Base-by-base conservation (phyloP, 1,284 basidiomycete genomes). In the Tilletia caries region DNA sequence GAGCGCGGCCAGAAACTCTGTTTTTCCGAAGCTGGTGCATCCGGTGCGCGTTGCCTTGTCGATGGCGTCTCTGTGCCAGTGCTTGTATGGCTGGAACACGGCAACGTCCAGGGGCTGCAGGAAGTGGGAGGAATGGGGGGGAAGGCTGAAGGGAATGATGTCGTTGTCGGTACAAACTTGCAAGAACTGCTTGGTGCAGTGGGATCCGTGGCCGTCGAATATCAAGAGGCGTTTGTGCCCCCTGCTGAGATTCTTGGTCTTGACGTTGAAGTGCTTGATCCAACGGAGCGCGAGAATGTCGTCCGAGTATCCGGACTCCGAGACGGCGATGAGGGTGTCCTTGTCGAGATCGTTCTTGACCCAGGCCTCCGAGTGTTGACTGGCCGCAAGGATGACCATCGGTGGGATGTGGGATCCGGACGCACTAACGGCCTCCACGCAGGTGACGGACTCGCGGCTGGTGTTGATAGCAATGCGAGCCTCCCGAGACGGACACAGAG, bases 181-280 rank as follows among this genome's bases (percentile, higher is more conserved):
- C 4, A 86, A 75, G 68, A 86, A 75, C 3, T 80, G 76, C 0
- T 66, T 37, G 3, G 80, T 82, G 70, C 83, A 83, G 70, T 86
- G 85, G 0, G 85, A 86, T 64, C 76, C 82, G 70, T 86, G 85
- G 0, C 85, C 84, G 76, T 86, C 84, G 27, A 86, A 68, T 6
- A 85, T 50, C 2, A 86, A 77, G 29, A 84, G 73, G 1, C 77
- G 69, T 3, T 73, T 75, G 3, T 66, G 15, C 29, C 83, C 82
- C 25, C 33, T 67, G 12, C 83, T 84, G 70, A 85, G 85, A 43
- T 82, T 82, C 32, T 69, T 54, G 37, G 84, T 86, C 58, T 78
- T 50, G 0, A 70, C 33, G 50, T 85, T 82, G 73, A 86, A 86
- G 20, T 80, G 74, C 20, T 83, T 64, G 25, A 86, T 66, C 83